Conservation (phyloP, 768 basidiomycete species). For the Suillus clintonianus region DNA sequence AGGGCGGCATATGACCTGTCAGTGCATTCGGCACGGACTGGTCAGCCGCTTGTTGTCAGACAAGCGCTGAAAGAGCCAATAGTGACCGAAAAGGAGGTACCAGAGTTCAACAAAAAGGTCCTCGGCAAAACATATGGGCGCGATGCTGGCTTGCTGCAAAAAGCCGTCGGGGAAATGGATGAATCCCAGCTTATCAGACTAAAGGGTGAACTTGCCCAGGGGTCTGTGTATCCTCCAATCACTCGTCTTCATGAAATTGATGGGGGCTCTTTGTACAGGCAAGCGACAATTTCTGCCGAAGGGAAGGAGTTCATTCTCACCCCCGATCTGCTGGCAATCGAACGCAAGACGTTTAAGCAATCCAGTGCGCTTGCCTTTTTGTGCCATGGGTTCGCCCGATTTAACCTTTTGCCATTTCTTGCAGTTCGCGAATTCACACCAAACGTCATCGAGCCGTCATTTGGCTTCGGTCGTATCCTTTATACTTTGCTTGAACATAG, state of each 20-base stretch:
- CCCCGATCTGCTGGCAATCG: constrained; percentile 73
- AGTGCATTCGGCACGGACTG: constrained; percentile 85
- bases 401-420: constrained; percentile 18
- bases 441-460: constrained; percentile 98
- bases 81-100: constrained; percentile 75
- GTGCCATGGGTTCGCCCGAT: constrained; percentile 11
- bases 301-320: constrained; percentile 73
- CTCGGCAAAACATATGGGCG: constrained; percentile 89
- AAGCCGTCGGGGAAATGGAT: constrained; percentile 63
- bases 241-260: not conserved
- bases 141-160: constrained; percentile 70
- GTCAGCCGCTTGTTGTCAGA: constrained; percentile 82
- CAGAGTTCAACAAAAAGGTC: constrained; percentile 84
- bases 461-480: constrained; percentile 94
- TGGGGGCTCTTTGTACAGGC: constrained; percentile 35
- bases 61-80: constrained; percentile 85
- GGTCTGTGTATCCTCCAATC: constrained; percentile 41
- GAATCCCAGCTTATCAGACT: constrained; percentile 65
- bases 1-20: constrained; percentile 95
- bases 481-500: constrained; percentile 93
- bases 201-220: constrained; percentile 71
- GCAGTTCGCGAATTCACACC: constrained; percentile 93
- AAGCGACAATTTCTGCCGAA: constrained; percentile 58
- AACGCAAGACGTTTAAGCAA: constrained; percentile 85
- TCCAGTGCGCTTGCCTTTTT: constrained; percentile 53